Conservation (phyloP, 2,329 filamentous ascomycete genomes). For the Elsinoe arachidis region DNA sequence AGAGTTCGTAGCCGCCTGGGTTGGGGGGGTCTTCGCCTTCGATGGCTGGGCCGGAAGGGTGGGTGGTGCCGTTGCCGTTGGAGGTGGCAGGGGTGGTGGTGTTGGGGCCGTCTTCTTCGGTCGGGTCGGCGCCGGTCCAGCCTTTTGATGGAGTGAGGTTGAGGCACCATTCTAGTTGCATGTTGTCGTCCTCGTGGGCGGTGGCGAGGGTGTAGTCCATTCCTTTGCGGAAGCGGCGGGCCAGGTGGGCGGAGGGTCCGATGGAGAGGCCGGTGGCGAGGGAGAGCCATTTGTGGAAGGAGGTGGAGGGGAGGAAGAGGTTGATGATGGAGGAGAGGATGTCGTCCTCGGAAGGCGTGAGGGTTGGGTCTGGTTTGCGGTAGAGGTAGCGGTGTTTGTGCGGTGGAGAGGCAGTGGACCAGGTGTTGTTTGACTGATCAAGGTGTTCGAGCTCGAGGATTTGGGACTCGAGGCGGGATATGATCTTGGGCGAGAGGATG, state of each 20-base stretch:
- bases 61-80: constrained; percentile 26
- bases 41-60: constrained; percentile 28
- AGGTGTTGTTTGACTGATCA: constrained; percentile 33
- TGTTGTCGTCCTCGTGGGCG: constrained; percentile 61
- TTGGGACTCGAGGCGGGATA: constrained; percentile 59
- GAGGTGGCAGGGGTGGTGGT: constrained; percentile 24
- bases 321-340: constrained; percentile 72
- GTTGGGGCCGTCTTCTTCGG: constrained; percentile 19
- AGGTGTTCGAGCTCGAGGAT: constrained; percentile 37
- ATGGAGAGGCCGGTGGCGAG: constrained; percentile 69
- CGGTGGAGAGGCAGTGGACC: constrained; percentile 59
- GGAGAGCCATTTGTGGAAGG: constrained; percentile 85
- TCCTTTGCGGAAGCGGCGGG: constrained; percentile 76
- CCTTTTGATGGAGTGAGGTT: constrained; percentile 75
- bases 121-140: constrained; percentile 61
- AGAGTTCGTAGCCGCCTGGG: constrained; percentile 74
- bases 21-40: constrained; percentile 41
- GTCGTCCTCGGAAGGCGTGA: constrained; percentile 21
- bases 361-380: constrained; percentile 43
- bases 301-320: constrained; percentile 69
- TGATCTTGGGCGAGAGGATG: constrained; percentile 72
- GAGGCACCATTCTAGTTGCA: constrained; percentile 78
- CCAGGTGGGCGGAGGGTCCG: constrained; percentile 67
- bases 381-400: constrained; percentile 95
- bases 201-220: constrained; percentile 90